These are phyloP conservation scores for Telfairia occidentalis DNA, from an alignment of 331 rosid species.

Conservation along the genomic window DNA sequence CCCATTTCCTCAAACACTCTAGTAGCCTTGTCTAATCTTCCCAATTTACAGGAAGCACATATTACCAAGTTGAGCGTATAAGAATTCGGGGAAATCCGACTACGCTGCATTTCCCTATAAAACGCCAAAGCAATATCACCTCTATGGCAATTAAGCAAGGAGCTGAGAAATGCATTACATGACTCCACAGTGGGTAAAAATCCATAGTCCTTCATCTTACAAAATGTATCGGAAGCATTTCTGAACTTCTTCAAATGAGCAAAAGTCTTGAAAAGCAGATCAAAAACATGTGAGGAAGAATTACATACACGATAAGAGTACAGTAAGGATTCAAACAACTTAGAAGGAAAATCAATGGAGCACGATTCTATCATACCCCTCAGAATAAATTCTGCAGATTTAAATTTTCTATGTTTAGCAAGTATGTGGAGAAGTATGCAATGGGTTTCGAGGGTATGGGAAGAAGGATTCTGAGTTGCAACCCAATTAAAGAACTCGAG, in stretches of 20 bases:
- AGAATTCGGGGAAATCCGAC: slow-evolving; percentile 41
- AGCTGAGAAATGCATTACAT: slow-evolving; percentile 66
- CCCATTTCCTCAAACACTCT: slow-evolving; percentile 45
- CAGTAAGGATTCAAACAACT: slow-evolving; percentile 45
- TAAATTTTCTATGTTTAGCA: slow-evolving; percentile 47
- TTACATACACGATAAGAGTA: slow-evolving; percentile 43
- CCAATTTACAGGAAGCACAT: slow-evolving; percentile 48
- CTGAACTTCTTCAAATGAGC: slow-evolving; percentile 59
- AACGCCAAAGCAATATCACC: slow-evolving; percentile 41
- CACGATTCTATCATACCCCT: slow-evolving; percentile 23
- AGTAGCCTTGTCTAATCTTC: slow-evolving; percentile 44
- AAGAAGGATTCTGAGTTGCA: slow-evolving; percentile 32
- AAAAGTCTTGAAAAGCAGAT: slow-evolving; percentile 57
- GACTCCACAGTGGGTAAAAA: slow-evolving; percentile 57
- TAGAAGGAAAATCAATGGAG: slow-evolving; percentile 29
- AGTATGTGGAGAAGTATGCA: slow-evolving; percentile 60
- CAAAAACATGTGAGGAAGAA: slow-evolving; percentile 63
- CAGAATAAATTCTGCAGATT: slow-evolving; percentile 36
- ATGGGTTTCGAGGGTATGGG: slow-evolving; percentile 45
- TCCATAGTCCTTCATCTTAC: slow-evolving; percentile 59
- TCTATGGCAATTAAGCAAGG: slow-evolving; percentile 44
- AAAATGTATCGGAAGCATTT: slow-evolving; percentile 42
- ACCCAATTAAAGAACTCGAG: slow-evolving; percentile 69
- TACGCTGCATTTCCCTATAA: slow-evolving; percentile 35
- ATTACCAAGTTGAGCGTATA: slow-evolving; percentile 70